phyloP scores from a whole-genome alignment of 192 early-diverging fungal genomes.

The Podila epigama region DNA sequence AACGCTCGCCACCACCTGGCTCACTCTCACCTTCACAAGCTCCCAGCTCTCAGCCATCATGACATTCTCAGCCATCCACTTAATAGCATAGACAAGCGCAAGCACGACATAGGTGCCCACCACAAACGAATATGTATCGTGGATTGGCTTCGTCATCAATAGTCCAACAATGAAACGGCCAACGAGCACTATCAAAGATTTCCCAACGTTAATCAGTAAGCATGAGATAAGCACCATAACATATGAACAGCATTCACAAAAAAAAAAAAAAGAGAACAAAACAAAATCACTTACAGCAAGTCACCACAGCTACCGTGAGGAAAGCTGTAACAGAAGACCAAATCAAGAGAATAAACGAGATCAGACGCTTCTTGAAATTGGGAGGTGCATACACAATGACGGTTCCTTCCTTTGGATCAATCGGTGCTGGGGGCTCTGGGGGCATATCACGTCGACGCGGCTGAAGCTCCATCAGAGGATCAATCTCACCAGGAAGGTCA shows the following conservation, averaged over 20 bases:
- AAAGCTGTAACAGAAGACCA: slow-evolving; percentile 63
- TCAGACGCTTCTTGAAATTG: slow-evolving; percentile 66
- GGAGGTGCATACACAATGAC: slow-evolving; percentile 86
- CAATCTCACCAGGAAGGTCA: slow-evolving; percentile 66
- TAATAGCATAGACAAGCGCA: slow-evolving; percentile 21
- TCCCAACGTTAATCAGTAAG: slow-evolving; percentile 19
- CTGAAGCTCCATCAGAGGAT: slow-evolving; percentile 47
- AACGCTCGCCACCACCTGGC: slow-evolving; percentile 8
- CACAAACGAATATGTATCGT: slow-evolving; percentile 81
- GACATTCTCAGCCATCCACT: slow-evolving; percentile 35
- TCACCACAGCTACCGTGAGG: slow-evolving; percentile 54
- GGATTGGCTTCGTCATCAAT: slow-evolving; percentile 62
- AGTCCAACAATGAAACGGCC: slow-evolving; percentile 60
- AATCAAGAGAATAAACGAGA: slow-evolving; percentile 60
- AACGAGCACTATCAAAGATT: slow-evolving; percentile 58
- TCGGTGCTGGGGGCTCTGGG: slow-evolving; percentile 33
- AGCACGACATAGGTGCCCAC: slow-evolving; percentile 71
- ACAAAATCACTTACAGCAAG: slow-evolving; percentile 49
- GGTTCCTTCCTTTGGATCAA: slow-evolving; percentile 71
- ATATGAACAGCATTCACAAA: not conserved
- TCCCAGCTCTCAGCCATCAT: slow-evolving; percentile 6
- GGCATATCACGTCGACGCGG: slow-evolving; percentile 29
- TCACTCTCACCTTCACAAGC: slow-evolving; percentile 9
- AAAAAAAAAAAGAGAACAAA: not conserved
- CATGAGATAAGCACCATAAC: slow-evolving; percentile 2